These are phyloP conservation scores for Alternaria tenuissima DNA, from an alignment of 2,329 filamentous ascomycete genomes.

Conservation along the genomic window DNA sequence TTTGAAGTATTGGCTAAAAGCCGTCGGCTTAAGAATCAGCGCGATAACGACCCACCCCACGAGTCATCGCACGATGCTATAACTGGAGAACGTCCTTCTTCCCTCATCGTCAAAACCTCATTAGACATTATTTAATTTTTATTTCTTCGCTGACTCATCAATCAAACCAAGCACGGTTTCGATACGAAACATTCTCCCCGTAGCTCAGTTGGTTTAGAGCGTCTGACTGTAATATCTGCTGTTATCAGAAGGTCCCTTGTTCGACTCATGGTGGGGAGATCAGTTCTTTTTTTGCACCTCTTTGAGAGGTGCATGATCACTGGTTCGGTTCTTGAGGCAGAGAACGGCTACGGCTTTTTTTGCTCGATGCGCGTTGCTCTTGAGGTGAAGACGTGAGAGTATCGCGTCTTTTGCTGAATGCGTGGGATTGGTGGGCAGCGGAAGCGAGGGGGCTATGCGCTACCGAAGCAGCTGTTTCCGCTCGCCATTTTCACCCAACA, in stretches of 20 bases:
- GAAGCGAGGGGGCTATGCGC: background rate
- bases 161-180: constrained; percentile 23
- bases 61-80: no score
- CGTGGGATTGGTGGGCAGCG: background rate
- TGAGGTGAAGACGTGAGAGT: rapidly evolving
- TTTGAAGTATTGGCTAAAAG: no score
- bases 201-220: constrained; percentile 8
- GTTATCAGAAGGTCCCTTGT: constrained; percentile 47
- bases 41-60: no score
- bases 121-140: no score
- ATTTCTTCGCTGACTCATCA: background rate
- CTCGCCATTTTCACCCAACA: no score
- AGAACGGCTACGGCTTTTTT: constrained; percentile 27
- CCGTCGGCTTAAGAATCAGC: no score
- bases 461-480: background rate
- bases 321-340: constrained; percentile 33
- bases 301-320: no score
- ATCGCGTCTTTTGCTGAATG: background rate
- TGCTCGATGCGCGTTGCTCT: background rate
- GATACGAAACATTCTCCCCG: background rate
- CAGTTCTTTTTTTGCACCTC: background rate
- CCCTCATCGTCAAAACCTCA: no score
- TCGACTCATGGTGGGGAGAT: constrained; percentile 18
- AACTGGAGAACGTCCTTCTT: no score
- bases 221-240: constrained; percentile 48